Evolutionary conservation across 352 stramenopile species (phyloP), one percentile per base, ranked within the genome.

Genomic region (Blastocystis sp.): DNA sequence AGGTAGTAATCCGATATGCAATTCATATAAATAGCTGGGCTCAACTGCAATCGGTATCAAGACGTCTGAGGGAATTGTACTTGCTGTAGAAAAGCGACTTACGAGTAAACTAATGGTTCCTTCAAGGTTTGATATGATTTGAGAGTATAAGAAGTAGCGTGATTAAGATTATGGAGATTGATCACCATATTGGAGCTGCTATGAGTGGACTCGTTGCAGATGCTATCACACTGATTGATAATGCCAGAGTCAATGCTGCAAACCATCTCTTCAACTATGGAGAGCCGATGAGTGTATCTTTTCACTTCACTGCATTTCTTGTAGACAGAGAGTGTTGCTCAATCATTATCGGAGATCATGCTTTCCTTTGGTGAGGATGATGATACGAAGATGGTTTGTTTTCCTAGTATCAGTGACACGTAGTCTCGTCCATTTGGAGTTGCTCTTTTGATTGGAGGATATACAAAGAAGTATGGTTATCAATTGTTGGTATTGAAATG

Each of bases 161-260:
- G 58, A 95, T 99, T 89, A 99, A 99, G 91, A 98, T 99, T 90
- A 96, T 98, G 90, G 96, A 99, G 90, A 95, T 99, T 87, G 97
- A 99, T 90, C 91, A 90, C 12, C 96, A 99, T 90, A 93, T 99
- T 63, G 96, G 96, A 39, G 95, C 93, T 39, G 97, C 96, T 86
- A 98, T 98, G 95, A 98, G 93, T 88, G 97, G 96, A 65, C 93
- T 99, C 59, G 97, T 98, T 19, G 95, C 96, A 46, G 97, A 99
- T 90, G 96, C 96, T 16, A 92, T 97, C 89, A 99, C 96, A 24
- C 90, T 99, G 85, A 95, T 99, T 35, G 96, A 99, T 91, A 96
- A 99, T 92, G 97, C 96, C 9, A 92, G 97, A 88, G 95, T 99
- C 32, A 96, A 99, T 89, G 95, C 95, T 29, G 97, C 98, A 88